Base-by-base conservation (phyloP, 2,329 filamentous ascomycete species). In the Botrytis medusae region DNA sequence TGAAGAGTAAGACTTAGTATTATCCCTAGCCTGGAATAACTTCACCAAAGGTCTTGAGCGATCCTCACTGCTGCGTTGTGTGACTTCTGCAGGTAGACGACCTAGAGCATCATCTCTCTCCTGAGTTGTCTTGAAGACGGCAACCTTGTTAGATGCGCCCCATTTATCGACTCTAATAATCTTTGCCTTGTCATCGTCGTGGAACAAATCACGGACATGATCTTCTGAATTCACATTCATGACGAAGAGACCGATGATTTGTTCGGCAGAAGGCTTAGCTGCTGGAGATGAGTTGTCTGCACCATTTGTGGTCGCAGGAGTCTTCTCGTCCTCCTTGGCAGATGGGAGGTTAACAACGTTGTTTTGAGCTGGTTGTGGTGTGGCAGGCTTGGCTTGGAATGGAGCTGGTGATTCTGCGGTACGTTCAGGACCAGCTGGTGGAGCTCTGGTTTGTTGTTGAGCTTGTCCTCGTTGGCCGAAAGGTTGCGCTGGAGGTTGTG, bases 201-300 rank as follows among this genome's bases (percentile, higher is more conserved):
- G 86, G 81, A 99, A 95, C 37, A 97, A 86, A 48, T 93, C 91
- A 73, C 92, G 91, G 54, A 93, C 92, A 74, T 95, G 93, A 46
- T 97, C 93, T 77, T 95, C 93, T 71, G 89, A 92, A 79, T 91
- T 93, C 34, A 95, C 90, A 79, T 95, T 95, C 84, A 93, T 93
- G 74, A 99, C 91, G 82, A 98, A 99, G 32, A 99, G 88, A 67
- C 93, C 95, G 79, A 94, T 91, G 77, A 92, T 93, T 77, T 88
- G 89, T 79, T 94, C 88, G 79, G 84, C 87, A 29, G 87, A 84
- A 51, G 84, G 87, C 81, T 93, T 91, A 42, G 87, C 84, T 10
- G 87, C 87, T 25, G 89, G 87, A 2, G 89, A 89, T n/a, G 86
- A 83, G 4, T 85, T 83, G 20, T 87, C 83, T 60, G 86, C 82